Evolutionary conservation across 345 rosid genomes (phyloP).

Genomic region (Pistacia vera): DNA sequence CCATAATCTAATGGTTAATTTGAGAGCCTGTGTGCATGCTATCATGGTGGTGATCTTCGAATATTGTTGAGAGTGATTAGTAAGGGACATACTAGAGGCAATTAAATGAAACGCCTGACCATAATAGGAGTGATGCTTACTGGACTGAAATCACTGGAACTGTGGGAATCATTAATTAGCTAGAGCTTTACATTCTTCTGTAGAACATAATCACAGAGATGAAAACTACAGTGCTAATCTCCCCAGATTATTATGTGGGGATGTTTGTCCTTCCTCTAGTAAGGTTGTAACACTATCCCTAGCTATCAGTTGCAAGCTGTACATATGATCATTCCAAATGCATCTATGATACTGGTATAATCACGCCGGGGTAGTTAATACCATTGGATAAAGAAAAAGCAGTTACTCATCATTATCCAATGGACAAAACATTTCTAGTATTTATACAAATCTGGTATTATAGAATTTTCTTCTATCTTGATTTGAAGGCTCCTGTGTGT

Average conservation of each 20-base stretch:
- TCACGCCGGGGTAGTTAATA: too few relatives aligned
- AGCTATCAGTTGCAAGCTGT: not conserved
- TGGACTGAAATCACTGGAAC: not conserved
- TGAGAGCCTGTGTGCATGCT: not conserved
- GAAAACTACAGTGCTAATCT: too few relatives aligned
- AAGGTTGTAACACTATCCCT: not conserved
- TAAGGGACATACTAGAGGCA: not conserved
- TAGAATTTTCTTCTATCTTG: too few relatives aligned
- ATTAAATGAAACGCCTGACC: not conserved
- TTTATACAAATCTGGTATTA: too few relatives aligned
- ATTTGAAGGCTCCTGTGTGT: too few relatives aligned
- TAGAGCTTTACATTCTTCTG: not conserved
- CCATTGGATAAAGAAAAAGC: too few relatives aligned
- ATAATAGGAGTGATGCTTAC: too few relatives aligned
- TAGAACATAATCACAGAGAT: not conserved
- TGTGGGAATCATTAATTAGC: not conserved
- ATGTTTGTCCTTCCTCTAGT: not conserved
- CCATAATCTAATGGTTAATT: not conserved
- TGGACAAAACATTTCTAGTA: too few relatives aligned
- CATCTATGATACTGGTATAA: too few relatives aligned
- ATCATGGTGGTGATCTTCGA: not conserved
- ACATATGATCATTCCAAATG: not conserved
- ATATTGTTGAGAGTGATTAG: not conserved
- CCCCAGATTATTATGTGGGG: not conserved
- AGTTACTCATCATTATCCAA: too few relatives aligned